Conservation (phyloP, 495 filamentous ascomycete species). For the Arthonia radiata region DNA sequence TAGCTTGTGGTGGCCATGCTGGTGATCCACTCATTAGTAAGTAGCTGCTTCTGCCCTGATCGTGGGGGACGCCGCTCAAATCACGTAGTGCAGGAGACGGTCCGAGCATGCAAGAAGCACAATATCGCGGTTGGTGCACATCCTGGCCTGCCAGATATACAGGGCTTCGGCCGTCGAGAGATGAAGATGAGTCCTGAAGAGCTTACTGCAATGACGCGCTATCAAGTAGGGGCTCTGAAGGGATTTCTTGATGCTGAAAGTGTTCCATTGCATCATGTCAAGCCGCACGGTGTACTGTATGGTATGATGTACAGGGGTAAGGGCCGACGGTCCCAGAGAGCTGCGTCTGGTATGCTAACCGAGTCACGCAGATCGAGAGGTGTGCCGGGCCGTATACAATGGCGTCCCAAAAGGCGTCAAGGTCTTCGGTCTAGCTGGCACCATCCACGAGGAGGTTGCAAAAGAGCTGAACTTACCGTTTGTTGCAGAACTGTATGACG, state of each 20-base stretch:
- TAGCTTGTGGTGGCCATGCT: no score
- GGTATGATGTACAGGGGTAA: constrained; percentile 30
- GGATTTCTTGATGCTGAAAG: constrained; percentile 29
- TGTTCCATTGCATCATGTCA: constrained; percentile 30
- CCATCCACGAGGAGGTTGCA: constrained; percentile 24
- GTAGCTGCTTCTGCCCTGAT: no score
- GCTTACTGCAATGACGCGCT: constrained; percentile 23
- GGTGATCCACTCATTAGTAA: constrained; percentile 34
- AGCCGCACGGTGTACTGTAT: constrained; percentile 31
- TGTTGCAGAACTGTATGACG: constrained; percentile 29
- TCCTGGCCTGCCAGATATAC: constrained; percentile 33
- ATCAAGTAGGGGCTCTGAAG: constrained; percentile 30
- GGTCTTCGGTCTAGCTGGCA: constrained; percentile 32
- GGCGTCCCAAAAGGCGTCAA: constrained; percentile 25
- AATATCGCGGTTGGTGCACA: constrained; percentile 30
- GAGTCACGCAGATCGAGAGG: no score
- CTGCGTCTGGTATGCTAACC: no score
- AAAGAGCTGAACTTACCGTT: constrained; percentile 29
- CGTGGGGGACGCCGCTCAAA: no score
- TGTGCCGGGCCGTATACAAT: constrained; percentile 24
- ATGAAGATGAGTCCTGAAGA: constrained; percentile 30
- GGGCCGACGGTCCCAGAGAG: no score
- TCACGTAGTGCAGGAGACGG: constrained; percentile 33
- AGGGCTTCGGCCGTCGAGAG: constrained; percentile 34
- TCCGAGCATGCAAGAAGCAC: constrained; percentile 27